These are phyloP conservation scores for Salmacisia buchloeana DNA, from an alignment of 1,284 basidiomycete genomes.

Conservation along the genomic window DNA sequence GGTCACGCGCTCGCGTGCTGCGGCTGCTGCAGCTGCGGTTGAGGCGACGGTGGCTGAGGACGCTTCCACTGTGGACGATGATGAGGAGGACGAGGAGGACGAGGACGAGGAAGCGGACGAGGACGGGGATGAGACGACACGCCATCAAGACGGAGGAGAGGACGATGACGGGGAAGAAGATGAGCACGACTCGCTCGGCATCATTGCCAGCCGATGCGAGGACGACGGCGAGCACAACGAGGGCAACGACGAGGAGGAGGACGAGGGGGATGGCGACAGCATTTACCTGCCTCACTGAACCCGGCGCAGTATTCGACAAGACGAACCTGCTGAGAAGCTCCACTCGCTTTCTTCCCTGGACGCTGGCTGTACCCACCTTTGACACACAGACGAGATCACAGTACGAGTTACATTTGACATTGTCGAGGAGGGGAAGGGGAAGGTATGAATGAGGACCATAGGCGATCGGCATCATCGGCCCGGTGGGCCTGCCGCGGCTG, in stretches of 20 bases:
- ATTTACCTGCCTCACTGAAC: too few species aligned
- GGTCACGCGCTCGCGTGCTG: neutral
- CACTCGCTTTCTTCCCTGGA: too few species aligned
- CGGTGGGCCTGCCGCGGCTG: too few species aligned
- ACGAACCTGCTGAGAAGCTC: too few species aligned
- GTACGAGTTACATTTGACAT: too few species aligned
- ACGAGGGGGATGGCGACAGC: too few species aligned
- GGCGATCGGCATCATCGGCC: too few species aligned
- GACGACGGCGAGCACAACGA: constrained; percentile 15
- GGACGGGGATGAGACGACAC: neutral
- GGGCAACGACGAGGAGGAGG: constrained; percentile 15
- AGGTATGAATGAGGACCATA: too few species aligned
- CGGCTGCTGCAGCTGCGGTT: neutral
- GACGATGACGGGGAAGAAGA: constrained; percentile 7
- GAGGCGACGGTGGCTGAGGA: neutral
- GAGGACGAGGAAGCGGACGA: constrained; percentile 12
- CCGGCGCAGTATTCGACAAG: too few species aligned
- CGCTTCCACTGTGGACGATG: neutral
- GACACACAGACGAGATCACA: too few species aligned
- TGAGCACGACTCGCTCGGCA: neutral
- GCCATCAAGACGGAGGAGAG: constrained; percentile 10
- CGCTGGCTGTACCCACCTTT: too few species aligned
- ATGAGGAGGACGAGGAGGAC: constrained; percentile 11
- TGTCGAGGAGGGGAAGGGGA: too few species aligned
- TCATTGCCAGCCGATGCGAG: neutral